Percentiles rank a stretch among this genome's conserved stretches.
phyloP scores from a whole-genome alignment of 2,329 filamentous ascomycete genomes.

The Leptographium lundbergii region DNA sequence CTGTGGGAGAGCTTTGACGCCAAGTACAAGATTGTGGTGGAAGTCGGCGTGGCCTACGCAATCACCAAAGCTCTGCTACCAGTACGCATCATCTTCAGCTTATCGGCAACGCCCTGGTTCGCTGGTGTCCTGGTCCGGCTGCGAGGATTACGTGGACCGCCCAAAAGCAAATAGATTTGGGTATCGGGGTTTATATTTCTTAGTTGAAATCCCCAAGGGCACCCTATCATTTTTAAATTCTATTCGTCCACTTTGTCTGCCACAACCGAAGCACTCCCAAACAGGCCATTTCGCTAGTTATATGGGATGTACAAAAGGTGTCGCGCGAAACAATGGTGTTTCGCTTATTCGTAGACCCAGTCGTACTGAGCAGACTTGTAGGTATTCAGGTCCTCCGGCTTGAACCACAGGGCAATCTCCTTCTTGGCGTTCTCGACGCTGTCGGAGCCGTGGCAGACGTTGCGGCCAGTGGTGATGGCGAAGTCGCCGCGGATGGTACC shows the following conservation, averaged over 20 bases:
- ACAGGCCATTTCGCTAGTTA: background rate
- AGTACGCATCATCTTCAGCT: slow-evolving; percentile 59
- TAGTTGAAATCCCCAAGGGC: background rate
- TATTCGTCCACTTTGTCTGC: background rate
- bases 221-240: background rate
- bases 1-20: slow-evolving; percentile 26
- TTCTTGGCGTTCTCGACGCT: slow-evolving; percentile 98
- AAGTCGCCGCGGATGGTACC: slow-evolving; percentile 96
- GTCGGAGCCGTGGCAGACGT: slow-evolving; percentile 99
- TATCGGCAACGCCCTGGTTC: slow-evolving; percentile 91
- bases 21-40: slow-evolving; percentile 45
- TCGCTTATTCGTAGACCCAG: slow-evolving; percentile 79
- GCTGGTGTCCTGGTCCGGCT: slow-evolving; percentile 48
- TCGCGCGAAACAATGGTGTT: background rate
- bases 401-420: slow-evolving; percentile 99
- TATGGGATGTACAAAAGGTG: background rate
- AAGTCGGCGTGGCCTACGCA: slow-evolving; percentile 80
- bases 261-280: background rate
- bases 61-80: slow-evolving; percentile 80
- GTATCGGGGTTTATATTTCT: background rate
- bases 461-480: slow-evolving; percentile 82
- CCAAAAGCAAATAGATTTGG: background rate
- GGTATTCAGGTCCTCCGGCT: slow-evolving; percentile 67
- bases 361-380: slow-evolving; percentile 77
- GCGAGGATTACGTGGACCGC: slow-evolving; percentile 6